A percentile compares a stretch with the other conserved stretches of the same genome.
phyloP scores from a whole-genome alignment of 2,329 filamentous ascomycete species.

The Epichloe gansuensis region DNA sequence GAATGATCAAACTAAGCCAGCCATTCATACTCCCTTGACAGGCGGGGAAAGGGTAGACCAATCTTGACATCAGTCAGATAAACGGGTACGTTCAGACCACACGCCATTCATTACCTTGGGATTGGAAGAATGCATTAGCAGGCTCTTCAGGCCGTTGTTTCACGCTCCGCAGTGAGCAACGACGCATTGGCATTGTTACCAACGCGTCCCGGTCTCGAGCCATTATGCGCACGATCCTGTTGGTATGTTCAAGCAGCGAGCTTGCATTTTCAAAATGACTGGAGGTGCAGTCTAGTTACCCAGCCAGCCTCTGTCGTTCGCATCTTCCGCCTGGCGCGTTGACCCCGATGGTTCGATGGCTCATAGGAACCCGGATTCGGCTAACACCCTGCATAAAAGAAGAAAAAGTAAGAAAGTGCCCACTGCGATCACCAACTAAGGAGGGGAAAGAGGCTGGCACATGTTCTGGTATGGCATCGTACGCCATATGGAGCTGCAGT shows the following conservation, averaged over 20 bases:
- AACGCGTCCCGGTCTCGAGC: neutral
- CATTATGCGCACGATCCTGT: neutral
- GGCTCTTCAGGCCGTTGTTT: neutral
- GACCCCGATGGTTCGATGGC: neutral
- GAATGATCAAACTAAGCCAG: neutral
- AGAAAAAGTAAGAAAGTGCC: neutral
- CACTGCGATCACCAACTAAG: neutral
- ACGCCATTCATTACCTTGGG: neutral
- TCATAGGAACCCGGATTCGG: constrained; percentile 50
- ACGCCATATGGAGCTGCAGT: constrained; percentile 5
- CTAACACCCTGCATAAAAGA: constrained; percentile 37
- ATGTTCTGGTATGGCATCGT: neutral
- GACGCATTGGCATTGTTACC: neutral
- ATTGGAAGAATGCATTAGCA: neutral
- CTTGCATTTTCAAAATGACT: neutral
- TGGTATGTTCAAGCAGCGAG: neutral
- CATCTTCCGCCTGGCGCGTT: neutral
- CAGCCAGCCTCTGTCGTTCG: neutral
- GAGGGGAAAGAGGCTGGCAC: neutral
- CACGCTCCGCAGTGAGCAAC: too few relatives aligned
- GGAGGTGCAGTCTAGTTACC: neutral
- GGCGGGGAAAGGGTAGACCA: neutral
- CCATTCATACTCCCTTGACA: neutral
- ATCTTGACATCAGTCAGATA: neutral
- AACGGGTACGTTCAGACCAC: neutral